Base-by-base conservation (phyloP, 1,284 basidiomycete genomes). In the Pseudozyma thailandica region DNA sequence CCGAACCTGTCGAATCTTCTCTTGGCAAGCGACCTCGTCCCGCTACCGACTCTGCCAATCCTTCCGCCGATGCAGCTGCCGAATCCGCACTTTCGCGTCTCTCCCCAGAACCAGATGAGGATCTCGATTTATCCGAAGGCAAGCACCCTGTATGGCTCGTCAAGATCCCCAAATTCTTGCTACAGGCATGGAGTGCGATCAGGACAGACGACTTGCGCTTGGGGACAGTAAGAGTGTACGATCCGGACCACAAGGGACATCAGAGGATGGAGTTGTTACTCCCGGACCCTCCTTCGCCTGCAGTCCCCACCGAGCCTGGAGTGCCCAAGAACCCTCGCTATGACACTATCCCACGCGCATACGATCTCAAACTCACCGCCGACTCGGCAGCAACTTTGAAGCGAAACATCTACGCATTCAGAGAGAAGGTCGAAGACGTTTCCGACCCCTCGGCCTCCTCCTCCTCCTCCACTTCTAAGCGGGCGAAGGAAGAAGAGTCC, bases 91-190 rank as follows among this genome's bases (percentile, higher is more conserved):
- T 51, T 9, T 58, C 62, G 0, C 62, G 69, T 2, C 50, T 75
- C 7, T 74, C 74, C 5, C 80, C 80, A 1, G 80, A 81, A 42
- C 81, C 80, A 1, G 79, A 82, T 37, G 76, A 79, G 50, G 80
- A 81, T 38, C 56, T 82, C n/a, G 68, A 81, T 35, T 52, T 72
- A 21, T 28, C 57, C 15, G 53, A 69, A 16, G 79, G 74, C 1
- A 56, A 69, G 18, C 73, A 76, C 26, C 74, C 75, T 26, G 75
- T 80, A 1, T 82, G 81, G 81, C 60, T 82, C 0, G 81, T 82
- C 38, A 82, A 85, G 80, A 83, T 87, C 26, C 86, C 86, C 12
- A 80, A 84, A 15, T 87, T 87, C 75, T 60, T 87, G 18, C 77
- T 85, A 28, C 85, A 87, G 58, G 82, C 84, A 28, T 87, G 86